Base-by-base conservation (phyloP, 2,329 filamentous ascomycete species). In the Purpureocillium takamizusanense region DNA sequence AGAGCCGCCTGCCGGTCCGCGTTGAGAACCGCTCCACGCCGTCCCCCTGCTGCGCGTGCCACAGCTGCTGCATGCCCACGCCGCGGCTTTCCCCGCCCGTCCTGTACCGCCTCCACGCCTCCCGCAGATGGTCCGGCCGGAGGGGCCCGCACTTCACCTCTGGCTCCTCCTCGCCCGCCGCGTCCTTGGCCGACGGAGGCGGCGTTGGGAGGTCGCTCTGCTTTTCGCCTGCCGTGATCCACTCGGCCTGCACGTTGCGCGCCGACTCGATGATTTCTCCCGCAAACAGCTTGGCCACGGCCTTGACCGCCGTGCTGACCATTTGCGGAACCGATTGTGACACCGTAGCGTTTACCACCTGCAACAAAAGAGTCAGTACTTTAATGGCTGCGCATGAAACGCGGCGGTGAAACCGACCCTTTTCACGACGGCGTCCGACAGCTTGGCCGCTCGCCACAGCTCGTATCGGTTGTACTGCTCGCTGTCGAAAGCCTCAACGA, bases 301-400 rank as follows among this genome's bases (percentile, higher is more conserved):
- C 78, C 35, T 79, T 81, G 52, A 89, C 81, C n/a, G 82, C 81
- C 16, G 83, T 78, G 44, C 85, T 80, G 36, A 88, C 81, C 49
- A 76, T 82, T 15, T 75, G 70, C 0, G 83, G 82, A 0, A 86
- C 84, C 2, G 82, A 87, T 55, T 89, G 85, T 0, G 82, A 86
- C 8, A 88, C 80, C 2, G 84, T 86, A 42, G 84, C 82, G 52
- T 89, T 90, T 54, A 87, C 81, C 43, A 89, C 75, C 72, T 81
- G 43, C 12, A 30, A 25, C 21, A 25, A 6, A 10, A 10, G 21
- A 10, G 21, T 25, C 21, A 25, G 21, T 25, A 25, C 21, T n/a
- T n/a, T n/a, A n/a, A n/a, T n/a, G n/a, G n/a, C n/a, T n/a, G n/a
- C n/a, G n/a, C n/a, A n/a, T n/a, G n/a, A 10, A 10, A 10, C 21